These are phyloP conservation scores for Penicillium pancosmium DNA, from an alignment of 495 filamentous ascomycete species.

Conservation along the genomic window DNA sequence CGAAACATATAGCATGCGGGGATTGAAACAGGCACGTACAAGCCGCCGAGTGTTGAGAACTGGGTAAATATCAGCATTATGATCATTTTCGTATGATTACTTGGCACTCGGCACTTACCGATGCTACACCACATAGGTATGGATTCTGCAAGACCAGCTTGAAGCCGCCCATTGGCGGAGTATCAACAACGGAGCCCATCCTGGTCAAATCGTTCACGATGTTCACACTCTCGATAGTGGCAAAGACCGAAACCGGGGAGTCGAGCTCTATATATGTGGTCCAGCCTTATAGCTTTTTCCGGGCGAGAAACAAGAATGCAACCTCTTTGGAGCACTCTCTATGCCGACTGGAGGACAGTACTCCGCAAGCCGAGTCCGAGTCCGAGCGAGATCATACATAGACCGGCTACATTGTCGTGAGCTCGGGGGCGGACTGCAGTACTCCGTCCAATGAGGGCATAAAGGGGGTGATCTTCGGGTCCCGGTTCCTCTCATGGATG, in stretches of 20 bases:
- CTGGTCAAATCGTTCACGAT: neutral
- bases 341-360: constrained; percentile 25
- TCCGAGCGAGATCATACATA: constrained; percentile 1
- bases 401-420: neutral
- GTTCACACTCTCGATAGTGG: neutral
- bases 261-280: constrained; percentile 11
- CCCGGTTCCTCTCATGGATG: constrained; percentile 13
- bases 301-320: neutral
- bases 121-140: constrained; percentile 45
- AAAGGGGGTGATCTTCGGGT: constrained; percentile 6
- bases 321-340: neutral
- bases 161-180: constrained; percentile 32
- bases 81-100: neutral
- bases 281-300: neutral
- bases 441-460: constrained; percentile 24
- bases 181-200: constrained; percentile 26
- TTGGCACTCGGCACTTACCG: constrained; percentile 31
- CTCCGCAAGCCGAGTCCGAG: constrained; percentile 15
- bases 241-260: neutral
- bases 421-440: constrained; percentile 21
- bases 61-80: constrained; percentile 12
- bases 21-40: constrained; percentile 4
- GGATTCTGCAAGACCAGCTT: constrained; percentile 40
- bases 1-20: neutral
- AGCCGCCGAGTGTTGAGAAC: constrained; percentile 63